phyloP scores from a whole-genome alignment of 1,284 basidiomycete genomes.

The Cutaneotrichosporon cutaneum region DNA sequence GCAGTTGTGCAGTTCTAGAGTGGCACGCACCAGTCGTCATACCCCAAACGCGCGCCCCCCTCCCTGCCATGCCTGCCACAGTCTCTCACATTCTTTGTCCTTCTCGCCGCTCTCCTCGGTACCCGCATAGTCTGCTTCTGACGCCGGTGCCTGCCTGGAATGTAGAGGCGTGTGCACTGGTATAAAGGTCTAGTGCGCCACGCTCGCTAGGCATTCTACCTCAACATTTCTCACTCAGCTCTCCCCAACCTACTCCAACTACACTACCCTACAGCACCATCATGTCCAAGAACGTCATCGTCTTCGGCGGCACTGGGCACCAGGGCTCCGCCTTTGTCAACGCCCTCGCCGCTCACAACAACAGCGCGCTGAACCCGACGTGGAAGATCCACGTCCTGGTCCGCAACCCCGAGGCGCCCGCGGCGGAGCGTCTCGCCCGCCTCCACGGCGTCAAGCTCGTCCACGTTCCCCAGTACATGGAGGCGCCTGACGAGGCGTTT shows the following conservation, averaged over 20 bases:
- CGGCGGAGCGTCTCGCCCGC: conserved; percentile 17
- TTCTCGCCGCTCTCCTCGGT: too few relatives aligned
- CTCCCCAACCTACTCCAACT: not conserved
- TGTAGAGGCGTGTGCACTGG: too few relatives aligned
- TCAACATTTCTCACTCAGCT: not conserved
- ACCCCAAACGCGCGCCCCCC: too few relatives aligned
- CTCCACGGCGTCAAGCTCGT: conserved; percentile 35
- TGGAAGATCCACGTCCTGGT: conserved; percentile 33
- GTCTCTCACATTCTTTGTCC: too few relatives aligned
- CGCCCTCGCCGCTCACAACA: conserved; percentile 29
- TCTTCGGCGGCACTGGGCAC: conserved; percentile 37
- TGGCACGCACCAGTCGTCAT: too few relatives aligned
- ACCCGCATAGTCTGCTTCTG: too few relatives aligned
- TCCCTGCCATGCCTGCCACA: too few relatives aligned
- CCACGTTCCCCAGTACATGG: conserved; percentile 29
- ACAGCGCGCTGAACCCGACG: not conserved
- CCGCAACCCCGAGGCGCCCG: conserved; percentile 16
- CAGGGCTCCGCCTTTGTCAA: conserved; percentile 35
- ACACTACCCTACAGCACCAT: not conserved
- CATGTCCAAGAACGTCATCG: conserved; percentile 29
- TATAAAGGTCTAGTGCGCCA: too few relatives aligned
- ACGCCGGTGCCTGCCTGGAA: too few relatives aligned
- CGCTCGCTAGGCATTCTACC: too few relatives aligned
- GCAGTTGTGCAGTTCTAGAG: too few relatives aligned
- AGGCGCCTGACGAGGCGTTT: conserved; percentile 29